Evolutionary conservation across 2,329 filamentous ascomycete genomes (phyloP).

Genomic region (Cercospora sp.): DNA sequence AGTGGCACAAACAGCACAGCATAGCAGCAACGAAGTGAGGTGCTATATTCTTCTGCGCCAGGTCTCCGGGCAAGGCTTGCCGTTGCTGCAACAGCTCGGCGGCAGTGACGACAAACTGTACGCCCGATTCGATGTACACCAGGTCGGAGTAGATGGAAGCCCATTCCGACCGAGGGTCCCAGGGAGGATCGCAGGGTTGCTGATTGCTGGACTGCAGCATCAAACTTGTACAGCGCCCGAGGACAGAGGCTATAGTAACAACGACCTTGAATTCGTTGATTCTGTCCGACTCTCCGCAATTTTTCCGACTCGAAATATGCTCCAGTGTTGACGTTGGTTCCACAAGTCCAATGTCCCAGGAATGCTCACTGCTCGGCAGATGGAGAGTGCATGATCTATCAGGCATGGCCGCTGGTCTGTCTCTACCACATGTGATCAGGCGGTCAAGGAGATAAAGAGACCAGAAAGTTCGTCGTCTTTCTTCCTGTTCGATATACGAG

Average conservation of each 20-base stretch:
- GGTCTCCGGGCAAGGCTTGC: background rate
- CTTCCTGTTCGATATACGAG: background rate
- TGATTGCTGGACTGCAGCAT: background rate
- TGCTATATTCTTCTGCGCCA: background rate
- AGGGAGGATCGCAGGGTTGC: background rate
- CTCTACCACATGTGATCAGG: background rate
- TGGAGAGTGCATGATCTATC: background rate
- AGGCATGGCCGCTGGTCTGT: background rate
- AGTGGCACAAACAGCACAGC: background rate
- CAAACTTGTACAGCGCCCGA: background rate
- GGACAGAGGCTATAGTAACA: background rate
- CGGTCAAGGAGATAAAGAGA: conserved; percentile 8
- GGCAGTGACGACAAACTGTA: background rate
- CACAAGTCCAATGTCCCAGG: background rate
- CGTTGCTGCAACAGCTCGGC: background rate
- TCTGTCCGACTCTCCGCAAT: background rate
- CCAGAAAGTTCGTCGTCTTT: conserved; percentile 8
- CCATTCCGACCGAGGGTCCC: background rate
- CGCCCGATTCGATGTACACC: background rate
- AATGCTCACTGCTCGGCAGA: background rate
- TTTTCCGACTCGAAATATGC: background rate
- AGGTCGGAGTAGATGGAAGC: background rate
- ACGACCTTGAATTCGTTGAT: background rate
- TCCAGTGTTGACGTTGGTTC: background rate
- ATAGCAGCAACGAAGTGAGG: background rate